Conservation (phyloP, 352 stramenopile genomes). For the Phytophthora syringae region DNA sequence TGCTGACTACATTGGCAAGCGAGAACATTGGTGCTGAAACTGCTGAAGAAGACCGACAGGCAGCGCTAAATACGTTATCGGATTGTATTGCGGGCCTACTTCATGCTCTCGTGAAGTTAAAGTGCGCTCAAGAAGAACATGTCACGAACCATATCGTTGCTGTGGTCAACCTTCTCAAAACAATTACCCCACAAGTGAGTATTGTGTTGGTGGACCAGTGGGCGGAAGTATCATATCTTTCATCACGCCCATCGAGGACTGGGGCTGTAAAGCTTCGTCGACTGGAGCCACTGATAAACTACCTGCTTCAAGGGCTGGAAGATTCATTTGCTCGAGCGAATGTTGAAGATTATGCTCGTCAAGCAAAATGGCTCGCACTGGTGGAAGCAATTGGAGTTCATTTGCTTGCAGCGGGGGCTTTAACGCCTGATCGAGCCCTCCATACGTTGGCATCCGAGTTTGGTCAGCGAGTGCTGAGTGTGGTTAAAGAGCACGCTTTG, state of each 20-base stretch:
- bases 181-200: conserved; percentile 59
- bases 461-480: conserved; percentile 36
- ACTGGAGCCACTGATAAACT: conserved; percentile 30
- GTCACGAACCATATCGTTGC: conserved; percentile 15
- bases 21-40: conserved; percentile 48
- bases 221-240: conserved; percentile 64
- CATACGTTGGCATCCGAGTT: conserved; percentile 31
- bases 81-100: conserved; percentile 60
- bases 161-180: conserved; percentile 48
- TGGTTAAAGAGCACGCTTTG: conserved; percentile 58
- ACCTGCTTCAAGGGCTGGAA: conserved; percentile 59
- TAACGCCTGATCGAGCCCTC: conserved; percentile 7
- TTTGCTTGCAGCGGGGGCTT: conserved; percentile 37
- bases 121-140: conserved; percentile 21
- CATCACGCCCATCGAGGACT: conserved; percentile 42
- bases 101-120: conserved; percentile 47
- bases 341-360: conserved; percentile 68
- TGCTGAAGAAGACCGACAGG: conserved; percentile 68
- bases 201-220: conserved; percentile 64
- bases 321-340: conserved; percentile 63
- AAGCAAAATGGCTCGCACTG: conserved; percentile 78
- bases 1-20: conserved; percentile 40
- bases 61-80: conserved; percentile 56
- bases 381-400: conserved; percentile 60
- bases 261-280: conserved; percentile 21